Evolutionary conservation across 305 asterid genomes (phyloP), one percentile per base, ranked within the genome.

Genomic region (Plantago coronopus): DNA sequence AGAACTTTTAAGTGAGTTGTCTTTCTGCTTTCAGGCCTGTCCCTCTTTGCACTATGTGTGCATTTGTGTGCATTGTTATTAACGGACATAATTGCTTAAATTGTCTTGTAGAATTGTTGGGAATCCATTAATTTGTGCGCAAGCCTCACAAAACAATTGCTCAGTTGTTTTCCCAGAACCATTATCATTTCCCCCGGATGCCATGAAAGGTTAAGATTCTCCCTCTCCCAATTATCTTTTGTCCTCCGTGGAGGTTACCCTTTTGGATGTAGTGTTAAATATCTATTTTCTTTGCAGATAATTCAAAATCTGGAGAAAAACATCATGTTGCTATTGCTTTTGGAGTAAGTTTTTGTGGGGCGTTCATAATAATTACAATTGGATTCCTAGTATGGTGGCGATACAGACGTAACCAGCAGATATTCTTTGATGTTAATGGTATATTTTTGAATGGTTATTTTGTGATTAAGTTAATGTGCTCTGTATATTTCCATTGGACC

Each of bases 381-480:
- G 94, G 87, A 54, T 74, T 81, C 72, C 72, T 85, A 14, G 66
- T 84, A 34, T 89, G 96, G 96, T 77, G 83, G 95, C 85, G 93
- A 54, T 78, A 87, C 67, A 73, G 94, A 60, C 82, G 64, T 65
- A 89, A 89, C 76, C 88, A 85, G 76, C 99, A 87, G 80, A 88
- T 94, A 58, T 94, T 85, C 83, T 94, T 94, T 55, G 99, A 89
- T 62, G 85, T 89, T 23, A 94, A 89, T 58, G 99, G 99, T 93
- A 61, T 15, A 23, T 17, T 17, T 7, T 59, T 27, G 12, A 7
- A 6, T 31, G 11, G 0, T 34, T 2, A 5, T 34, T 34, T 34
- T 34, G 40, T 34, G 40, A 34, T 9, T 9, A 9, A 12, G 8
- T 34, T 1, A 9, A 34, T 34, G 5, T 27, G 0, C 34, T 27